A percentile compares a stretch with the other conserved stretches of the same genome.
Conservation (phyloP, 2,329 filamentous ascomycete genomes). For the Aspergillus sp. region DNA sequence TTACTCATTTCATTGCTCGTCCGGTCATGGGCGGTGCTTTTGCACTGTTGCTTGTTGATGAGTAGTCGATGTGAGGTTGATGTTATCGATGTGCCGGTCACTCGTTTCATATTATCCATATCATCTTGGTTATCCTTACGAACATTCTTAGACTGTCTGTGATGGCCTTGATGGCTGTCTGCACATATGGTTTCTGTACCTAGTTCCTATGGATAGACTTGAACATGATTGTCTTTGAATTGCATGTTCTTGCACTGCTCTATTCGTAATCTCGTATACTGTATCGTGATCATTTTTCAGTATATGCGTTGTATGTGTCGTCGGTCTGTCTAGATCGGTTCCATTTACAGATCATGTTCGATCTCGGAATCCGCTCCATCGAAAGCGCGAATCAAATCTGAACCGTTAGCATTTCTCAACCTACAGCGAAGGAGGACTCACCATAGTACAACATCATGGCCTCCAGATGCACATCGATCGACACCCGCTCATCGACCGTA, state of each 20-base stretch:
- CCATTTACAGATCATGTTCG: slow-evolving; percentile 1
- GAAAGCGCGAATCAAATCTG: slow-evolving; percentile 34
- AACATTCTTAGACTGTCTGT: neutral
- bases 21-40: slow-evolving; percentile 55
- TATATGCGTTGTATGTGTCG: neutral
- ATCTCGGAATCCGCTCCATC: slow-evolving; percentile 11
- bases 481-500: slow-evolving; percentile 51
- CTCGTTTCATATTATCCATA: slow-evolving; percentile 5
- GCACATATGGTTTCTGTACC: neutral
- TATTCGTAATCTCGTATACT: neutral
- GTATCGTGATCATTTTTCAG: neutral
- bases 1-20: slow-evolving; percentile 45
- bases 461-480: slow-evolving; percentile 43
- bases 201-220: neutral
- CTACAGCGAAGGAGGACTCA: slow-evolving; percentile 16
- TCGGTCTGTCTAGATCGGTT: neutral
- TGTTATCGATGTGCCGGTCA: slow-evolving; percentile 1
- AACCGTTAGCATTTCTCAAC: slow-evolving; percentile 2
- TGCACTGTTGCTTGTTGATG: slow-evolving; percentile 41
- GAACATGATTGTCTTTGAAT: no score
- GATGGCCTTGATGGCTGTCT: neutral
- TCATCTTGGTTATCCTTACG: slow-evolving; percentile 4
- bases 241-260: neutral
- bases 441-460: slow-evolving; percentile 45
- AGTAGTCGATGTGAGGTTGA: neutral